Evolutionary conservation across 805 yeast species (phyloP), one percentile per base, ranked within the genome.

Genomic region (Aciculoconidium aculeatum): DNA sequence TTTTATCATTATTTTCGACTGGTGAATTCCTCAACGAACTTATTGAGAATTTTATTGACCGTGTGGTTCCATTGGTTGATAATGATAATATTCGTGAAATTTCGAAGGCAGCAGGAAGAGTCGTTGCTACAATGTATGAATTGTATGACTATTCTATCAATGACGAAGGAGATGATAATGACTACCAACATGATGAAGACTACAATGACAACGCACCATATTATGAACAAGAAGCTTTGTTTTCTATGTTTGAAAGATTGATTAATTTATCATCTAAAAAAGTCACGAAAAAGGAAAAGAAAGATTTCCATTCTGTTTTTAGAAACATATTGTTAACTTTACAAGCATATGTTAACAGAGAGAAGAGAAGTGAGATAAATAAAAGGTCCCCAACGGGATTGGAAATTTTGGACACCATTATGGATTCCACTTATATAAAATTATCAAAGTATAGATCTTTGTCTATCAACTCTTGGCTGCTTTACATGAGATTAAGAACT

Each of bases 201-300:
- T 68, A 53, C 36, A 62, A 65, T 36, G 59, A 60, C 11, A 59
- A 65, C 36, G 51, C 65, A 1, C 82, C 82, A 2, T 75, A 71
- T 47, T 57, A 62, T 31, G 79, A 76, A 37, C 67, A 65, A 17
- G 75, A 67, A 27, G 69, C 67, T 15, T 43, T 77, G 7, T 48
- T 58, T 17, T 44, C 51, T 12, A 58, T 58, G 3, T 48, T 73
- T 17, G 57, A 59, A 15, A 53, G 63, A 19, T 55, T 77, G 23
- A 55, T 72, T 1, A 67, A 64, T 23, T 66, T 71, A 13, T 71
- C 81, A 0, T 60, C 77, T 4, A 76, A 77, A 34, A 72, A 65
- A 30, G 47, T 76, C 3, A 70, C 79, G 15, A 80, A 80, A 41
- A 75, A 72, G 44, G 83, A 77, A 37, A 78, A 75, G 47, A 70